Evolutionary conservation across 2,329 filamentous ascomycete genomes (phyloP).

Genomic region (Neonectria faginata): DNA sequence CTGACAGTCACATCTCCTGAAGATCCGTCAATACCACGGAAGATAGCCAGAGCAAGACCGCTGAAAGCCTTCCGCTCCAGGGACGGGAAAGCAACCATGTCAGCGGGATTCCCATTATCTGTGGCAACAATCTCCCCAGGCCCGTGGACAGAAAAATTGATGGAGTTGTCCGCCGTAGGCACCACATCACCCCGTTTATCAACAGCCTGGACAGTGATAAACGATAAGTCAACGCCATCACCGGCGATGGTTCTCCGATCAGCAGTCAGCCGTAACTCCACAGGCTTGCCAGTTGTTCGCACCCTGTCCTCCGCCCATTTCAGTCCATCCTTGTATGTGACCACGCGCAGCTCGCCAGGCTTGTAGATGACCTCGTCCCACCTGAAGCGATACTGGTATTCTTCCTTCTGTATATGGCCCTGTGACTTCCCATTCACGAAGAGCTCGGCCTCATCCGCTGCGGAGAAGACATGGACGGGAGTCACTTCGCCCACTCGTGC

Average conservation of each 20-base stretch:
- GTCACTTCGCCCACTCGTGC: slow-evolving; percentile 59
- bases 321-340: slow-evolving; percentile 60
- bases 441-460: slow-evolving; percentile 65
- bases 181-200: slow-evolving; percentile 59
- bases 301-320: slow-evolving; percentile 59
- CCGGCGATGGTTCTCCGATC: slow-evolving; percentile 54
- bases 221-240: slow-evolving; percentile 61
- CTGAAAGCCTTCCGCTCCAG: not conserved
- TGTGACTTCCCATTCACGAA: slow-evolving; percentile 63
- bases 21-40: not conserved
- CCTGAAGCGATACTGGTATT: slow-evolving; percentile 61
- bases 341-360: slow-evolving; percentile 60
- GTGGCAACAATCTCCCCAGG: slow-evolving; percentile 61
- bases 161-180: slow-evolving; percentile 53
- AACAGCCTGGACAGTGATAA: slow-evolving; percentile 58
- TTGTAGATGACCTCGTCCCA: slow-evolving; percentile 64
- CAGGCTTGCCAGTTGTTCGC: slow-evolving; percentile 55
- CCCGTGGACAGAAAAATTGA: slow-evolving; percentile 47
- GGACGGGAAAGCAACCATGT: slow-evolving; percentile 54
- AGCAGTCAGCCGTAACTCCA: slow-evolving; percentile 52
- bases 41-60: not conserved
- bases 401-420: slow-evolving; percentile 53
- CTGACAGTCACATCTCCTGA: not conserved
- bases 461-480: slow-evolving; percentile 66
- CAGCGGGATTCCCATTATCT: slow-evolving; percentile 63